A percentile compares a stretch with the other conserved stretches of the same genome.
phyloP scores from a whole-genome alignment of 2,329 filamentous ascomycete genomes.

The Cladosporium sp. region DNA sequence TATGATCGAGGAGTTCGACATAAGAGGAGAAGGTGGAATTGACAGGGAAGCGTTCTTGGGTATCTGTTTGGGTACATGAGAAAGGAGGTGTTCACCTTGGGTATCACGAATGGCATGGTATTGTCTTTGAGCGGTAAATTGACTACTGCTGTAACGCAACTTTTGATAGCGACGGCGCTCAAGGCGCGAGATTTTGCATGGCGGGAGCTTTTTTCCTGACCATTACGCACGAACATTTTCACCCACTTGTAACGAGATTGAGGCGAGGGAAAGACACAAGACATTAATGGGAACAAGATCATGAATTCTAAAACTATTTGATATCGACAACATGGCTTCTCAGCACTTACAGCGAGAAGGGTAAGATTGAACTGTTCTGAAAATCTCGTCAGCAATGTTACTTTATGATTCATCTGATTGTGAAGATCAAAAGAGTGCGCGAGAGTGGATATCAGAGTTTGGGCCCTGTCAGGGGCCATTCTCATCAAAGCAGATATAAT shows the following conservation, averaged over 20 bases:
- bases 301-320: neutral
- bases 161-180: constrained; percentile 10
- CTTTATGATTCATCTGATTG: neutral
- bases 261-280: neutral
- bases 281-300: neutral
- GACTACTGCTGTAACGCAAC: neutral
- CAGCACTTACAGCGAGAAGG: neutral
- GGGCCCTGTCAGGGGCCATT: constrained; percentile 39
- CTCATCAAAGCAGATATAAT: constrained; percentile 39
- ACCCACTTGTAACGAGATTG: neutral
- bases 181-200: neutral
- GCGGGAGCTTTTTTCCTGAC: neutral
- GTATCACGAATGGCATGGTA: neutral
- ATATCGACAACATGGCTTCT: neutral
- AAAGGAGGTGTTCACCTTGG: neutral
- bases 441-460: constrained; percentile 8
- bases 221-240: neutral
- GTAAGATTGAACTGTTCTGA: neutral
- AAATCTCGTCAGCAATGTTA: constrained; percentile 8
- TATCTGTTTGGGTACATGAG: constrained; percentile 57
- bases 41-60: constrained; percentile 64
- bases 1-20: constrained; percentile 98
- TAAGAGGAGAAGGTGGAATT: constrained; percentile 83
- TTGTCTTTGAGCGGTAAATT: neutral
- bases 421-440: neutral